Evolutionary conservation across 768 basidiomycete species (phyloP).

Genomic region (Clavulina sp.): DNA sequence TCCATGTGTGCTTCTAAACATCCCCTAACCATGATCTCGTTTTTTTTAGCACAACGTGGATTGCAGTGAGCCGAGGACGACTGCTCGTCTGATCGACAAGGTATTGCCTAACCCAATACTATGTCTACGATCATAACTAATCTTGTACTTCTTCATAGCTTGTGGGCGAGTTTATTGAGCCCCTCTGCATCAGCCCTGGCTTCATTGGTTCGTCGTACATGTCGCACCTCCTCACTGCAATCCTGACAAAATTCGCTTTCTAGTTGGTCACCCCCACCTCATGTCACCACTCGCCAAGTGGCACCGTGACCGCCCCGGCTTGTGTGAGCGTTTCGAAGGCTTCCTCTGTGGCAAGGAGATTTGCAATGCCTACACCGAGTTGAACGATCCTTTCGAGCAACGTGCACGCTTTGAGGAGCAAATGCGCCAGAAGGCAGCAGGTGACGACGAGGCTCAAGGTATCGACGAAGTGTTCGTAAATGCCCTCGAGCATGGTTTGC

Average conservation of each 20-base stretch:
- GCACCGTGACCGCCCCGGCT: conserved; percentile 89
- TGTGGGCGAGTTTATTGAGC: conserved; percentile 95
- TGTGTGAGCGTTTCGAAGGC: conserved; percentile 97
- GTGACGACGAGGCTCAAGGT: conserved; percentile 96
- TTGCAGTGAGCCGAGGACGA: conserved; percentile 90
- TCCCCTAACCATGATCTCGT: background rate
- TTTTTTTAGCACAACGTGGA: conserved; percentile 72
- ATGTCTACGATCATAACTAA: conserved; percentile 4
- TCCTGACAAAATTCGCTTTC: background rate
- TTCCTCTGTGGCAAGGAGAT: conserved; percentile 98
- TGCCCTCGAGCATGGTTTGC: conserved; percentile 91
- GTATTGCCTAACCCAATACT: conserved; percentile 19
- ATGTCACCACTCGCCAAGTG: conserved; percentile 99
- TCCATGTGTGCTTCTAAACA: background rate
- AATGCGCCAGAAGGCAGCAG: conserved; percentile 85
- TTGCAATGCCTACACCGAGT: conserved; percentile 97
- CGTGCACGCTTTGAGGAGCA: conserved; percentile 91
- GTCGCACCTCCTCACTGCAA: background rate
- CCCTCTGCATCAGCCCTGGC: conserved; percentile 85
- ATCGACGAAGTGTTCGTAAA: conserved; percentile 92
- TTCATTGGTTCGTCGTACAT: conserved; percentile 56
- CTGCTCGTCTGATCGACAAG: conserved; percentile 89
- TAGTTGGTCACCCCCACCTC: conserved; percentile 95
- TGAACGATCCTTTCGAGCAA: conserved; percentile 98
- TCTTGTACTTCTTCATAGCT: conserved; percentile 31